Base-by-base conservation (phyloP, 441 rosid genomes). In the Erodium texanum region DNA sequence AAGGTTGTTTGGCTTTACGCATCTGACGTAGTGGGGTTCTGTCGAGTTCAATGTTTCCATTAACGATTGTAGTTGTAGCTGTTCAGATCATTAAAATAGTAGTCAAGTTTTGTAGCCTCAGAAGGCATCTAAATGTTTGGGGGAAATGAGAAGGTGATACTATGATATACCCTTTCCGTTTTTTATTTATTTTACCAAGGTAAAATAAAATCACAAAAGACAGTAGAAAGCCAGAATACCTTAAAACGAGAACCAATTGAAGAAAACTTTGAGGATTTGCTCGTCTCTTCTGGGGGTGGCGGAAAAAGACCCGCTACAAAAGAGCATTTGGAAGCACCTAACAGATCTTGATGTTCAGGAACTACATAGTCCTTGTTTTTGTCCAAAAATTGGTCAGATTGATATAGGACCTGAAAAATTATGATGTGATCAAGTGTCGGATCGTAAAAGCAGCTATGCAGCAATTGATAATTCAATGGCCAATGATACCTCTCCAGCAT, bases 301-400 rank as follows among this genome's bases (percentile, higher is more conserved):
- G 98, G 98, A 74, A 92, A 94, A 82, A 95, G 97, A 68, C 97
- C 92, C 1, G 91, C 86, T 0, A 95, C 99, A 67, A 95, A 95
- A 68, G 90, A 58, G 79, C 99, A 92, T 67, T 82, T 81, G 69
- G 99, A 92, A 69, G 81, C 87, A 71, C 84, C 68, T 78, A 95
- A 70, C 81, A 95, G 77, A 68, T 95, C 99, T 75, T 95, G 99
- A 82, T 92, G 93, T 79, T 92, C 99, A 1, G 98, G 85, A 76
- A 95, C 97, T 56, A 90, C 97, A 66, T 95, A 95, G 68, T 95
- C 99, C 80, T 95, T 95, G 93, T 95, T 95, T 79, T 95, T 95
- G 81, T 95, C 99, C 82, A 95, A 79, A 81, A 95, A 95, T 18
- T 89, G 89, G 56, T 95, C 96, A 68, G 99, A 90, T 75, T 87